These are phyloP conservation scores for Tolypocladium amazonense DNA, from an alignment of 2,329 filamentous ascomycete genomes.

Conservation along the genomic window DNA sequence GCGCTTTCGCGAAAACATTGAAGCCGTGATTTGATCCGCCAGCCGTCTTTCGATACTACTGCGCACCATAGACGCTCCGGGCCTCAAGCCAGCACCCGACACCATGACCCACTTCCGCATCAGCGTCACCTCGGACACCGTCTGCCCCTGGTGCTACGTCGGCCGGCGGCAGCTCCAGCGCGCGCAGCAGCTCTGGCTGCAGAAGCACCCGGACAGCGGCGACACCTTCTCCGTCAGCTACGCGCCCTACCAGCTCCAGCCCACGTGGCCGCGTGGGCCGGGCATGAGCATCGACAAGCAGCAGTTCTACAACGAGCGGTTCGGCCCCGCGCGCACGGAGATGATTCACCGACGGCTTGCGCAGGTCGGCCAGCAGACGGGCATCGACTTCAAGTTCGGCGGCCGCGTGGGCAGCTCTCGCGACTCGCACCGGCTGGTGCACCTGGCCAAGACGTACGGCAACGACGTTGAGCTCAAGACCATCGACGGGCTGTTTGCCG, in stretches of 20 bases:
- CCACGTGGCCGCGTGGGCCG: conserved; percentile 19
- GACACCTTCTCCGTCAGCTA: conserved; percentile 50
- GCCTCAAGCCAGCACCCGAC: neutral
- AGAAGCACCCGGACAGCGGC: conserved; percentile 26
- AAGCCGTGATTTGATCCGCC: neutral
- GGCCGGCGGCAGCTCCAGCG: conserved; percentile 32
- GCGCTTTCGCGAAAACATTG: neutral
- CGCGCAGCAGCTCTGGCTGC: conserved; percentile 32
- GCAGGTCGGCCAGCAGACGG: conserved; percentile 19
- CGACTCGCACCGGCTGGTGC: conserved; percentile 36
- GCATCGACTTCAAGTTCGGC: conserved; percentile 40
- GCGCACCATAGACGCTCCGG: neutral
- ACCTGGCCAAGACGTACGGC: conserved; percentile 37
- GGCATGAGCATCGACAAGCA: conserved; percentile 23
- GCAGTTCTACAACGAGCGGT: conserved; percentile 30
- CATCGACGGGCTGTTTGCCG: conserved; percentile 30
- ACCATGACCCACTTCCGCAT: conserved; percentile 48
- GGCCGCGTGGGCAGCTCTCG: conserved; percentile 32
- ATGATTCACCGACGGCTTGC: conserved; percentile 18
- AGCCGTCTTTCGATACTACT: neutral
- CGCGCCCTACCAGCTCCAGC: conserved; percentile 34
- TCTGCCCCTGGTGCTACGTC: conserved; percentile 43
- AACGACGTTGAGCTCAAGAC: conserved; percentile 46
- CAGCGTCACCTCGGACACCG: conserved; percentile 37
- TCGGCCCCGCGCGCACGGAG: conserved; percentile 52